Conservation (phyloP, 371 early-diverging fungal genomes). For the Mucor lusitanicus region DNA sequence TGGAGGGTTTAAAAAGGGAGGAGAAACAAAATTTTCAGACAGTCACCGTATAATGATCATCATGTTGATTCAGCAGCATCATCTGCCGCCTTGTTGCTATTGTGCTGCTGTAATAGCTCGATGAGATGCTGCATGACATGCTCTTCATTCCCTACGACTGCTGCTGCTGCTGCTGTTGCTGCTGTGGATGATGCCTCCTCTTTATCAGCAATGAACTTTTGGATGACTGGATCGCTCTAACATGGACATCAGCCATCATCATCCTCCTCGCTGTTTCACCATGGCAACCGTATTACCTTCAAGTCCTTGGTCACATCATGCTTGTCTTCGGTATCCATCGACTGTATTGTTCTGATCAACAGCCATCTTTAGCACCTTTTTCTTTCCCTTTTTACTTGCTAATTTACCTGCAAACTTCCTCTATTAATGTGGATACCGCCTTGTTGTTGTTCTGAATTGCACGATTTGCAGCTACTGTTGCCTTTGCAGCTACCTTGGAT, state of each 20-base stretch:
- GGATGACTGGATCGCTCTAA: constrained; percentile 22
- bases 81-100: not conserved
- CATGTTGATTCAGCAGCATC: not conserved
- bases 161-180: not conserved
- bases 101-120: not conserved
- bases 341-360: constrained; percentile 18
- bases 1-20: not conserved
- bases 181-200: not conserved
- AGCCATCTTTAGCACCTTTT: not conserved
- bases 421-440: constrained; percentile 11
- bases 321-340: constrained; percentile 4
- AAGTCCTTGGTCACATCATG: constrained; percentile 16
- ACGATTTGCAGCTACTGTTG: constrained; percentile 1
- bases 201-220: constrained; percentile 4
- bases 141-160: not conserved
- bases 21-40: not conserved
- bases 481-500: constrained; percentile 1
- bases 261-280: not conserved
- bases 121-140: constrained; percentile 1
- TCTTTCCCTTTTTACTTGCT: no score
- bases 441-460: not conserved
- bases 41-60: not conserved
- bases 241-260: not conserved
- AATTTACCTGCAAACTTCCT: constrained; percentile 27
- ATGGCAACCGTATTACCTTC: constrained; percentile 8